Conservation (phyloP, 2,329 filamentous ascomycete species). For the Colletotrichum filicis region DNA sequence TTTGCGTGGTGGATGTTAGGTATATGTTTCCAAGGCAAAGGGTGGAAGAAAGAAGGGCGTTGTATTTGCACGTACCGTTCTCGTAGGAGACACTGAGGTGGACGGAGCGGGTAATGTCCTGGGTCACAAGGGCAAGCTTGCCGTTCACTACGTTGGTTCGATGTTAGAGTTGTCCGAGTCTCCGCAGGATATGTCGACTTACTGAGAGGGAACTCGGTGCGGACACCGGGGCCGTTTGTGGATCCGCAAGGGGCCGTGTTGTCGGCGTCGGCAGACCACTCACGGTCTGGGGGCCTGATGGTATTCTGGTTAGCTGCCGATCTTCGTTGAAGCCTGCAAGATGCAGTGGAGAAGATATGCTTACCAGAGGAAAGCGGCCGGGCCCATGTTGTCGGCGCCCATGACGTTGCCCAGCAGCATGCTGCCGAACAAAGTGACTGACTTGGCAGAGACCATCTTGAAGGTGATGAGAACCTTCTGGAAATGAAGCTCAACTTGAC, state of each 20-base stretch:
- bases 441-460: slow-evolving; percentile 36
- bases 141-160: slow-evolving; percentile 57
- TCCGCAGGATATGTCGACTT: slow-evolving; percentile 34
- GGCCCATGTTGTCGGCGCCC: slow-evolving; percentile 54
- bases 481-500: slow-evolving; percentile 2
- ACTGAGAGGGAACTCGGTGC: slow-evolving; percentile 68
- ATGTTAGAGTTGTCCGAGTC: background rate
- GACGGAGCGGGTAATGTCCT: slow-evolving; percentile 66
- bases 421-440: slow-evolving; percentile 21
- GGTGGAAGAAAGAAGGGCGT: too few species aligned
- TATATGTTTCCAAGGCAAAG: background rate
- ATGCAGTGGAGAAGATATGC: too few species aligned
- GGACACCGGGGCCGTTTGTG: slow-evolving; percentile 54
- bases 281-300: slow-evolving; percentile 58
- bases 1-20: background rate
- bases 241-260: slow-evolving; percentile 70
- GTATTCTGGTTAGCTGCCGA: background rate
- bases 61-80: slow-evolving; percentile 50
- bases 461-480: slow-evolving; percentile 3
- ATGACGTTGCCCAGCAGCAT: slow-evolving; percentile 33
- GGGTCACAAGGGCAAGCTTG: slow-evolving; percentile 64
- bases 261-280: slow-evolving; percentile 64
- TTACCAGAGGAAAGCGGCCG: slow-evolving; percentile 68
- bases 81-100: slow-evolving; percentile 64
- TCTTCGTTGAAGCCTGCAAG: background rate